phyloP scores from a whole-genome alignment of 1,139 yeast genomes.

The Suhomyces ambrosiae region DNA sequence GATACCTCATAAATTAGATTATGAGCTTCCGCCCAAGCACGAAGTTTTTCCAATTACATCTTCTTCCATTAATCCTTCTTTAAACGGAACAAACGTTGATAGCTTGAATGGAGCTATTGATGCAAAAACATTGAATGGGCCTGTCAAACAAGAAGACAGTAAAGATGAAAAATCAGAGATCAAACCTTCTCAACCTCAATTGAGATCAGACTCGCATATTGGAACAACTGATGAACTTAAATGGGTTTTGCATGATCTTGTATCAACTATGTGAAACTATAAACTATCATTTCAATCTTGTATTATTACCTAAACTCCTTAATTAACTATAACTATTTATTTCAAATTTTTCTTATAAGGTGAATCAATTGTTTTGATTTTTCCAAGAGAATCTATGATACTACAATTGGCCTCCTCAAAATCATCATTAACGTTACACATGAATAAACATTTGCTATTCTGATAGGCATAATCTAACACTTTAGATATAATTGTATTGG shows the following conservation, averaged over 20 bases:
- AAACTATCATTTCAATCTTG: conserved; percentile 5
- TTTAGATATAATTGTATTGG: conserved; percentile 15
- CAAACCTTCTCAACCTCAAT: conserved; percentile 14
- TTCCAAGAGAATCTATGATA: conserved; percentile 14
- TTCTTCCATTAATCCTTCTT: not conserved
- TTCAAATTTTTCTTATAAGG: conserved; percentile 20
- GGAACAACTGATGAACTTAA: conserved; percentile 72
- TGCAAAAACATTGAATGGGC: conserved; percentile 7
- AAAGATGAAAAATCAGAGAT: conserved; percentile 15
- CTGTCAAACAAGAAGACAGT: conserved; percentile 13
- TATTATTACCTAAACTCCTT: conserved; percentile 8
- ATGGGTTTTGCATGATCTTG: conserved; percentile 66
- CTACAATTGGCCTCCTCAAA: conserved; percentile 14
- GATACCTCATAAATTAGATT: conserved; percentile 37
- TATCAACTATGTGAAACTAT: conserved; percentile 34
- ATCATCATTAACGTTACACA: conserved; percentile 16
- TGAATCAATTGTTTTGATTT: conserved; percentile 19
- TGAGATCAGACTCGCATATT: conserved; percentile 36
- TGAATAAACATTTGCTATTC: conserved; percentile 28
- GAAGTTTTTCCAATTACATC: conserved; percentile 5
- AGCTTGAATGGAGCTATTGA: conserved; percentile 13
- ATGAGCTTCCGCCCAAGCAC: conserved; percentile 43
- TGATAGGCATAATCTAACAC: conserved; percentile 22
- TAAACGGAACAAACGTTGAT: conserved; percentile 10
- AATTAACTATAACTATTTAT: conserved; percentile 7